Evolutionary conservation across 2,329 filamentous ascomycete genomes (phyloP).

Genomic region (Cadophora gregata): DNA sequence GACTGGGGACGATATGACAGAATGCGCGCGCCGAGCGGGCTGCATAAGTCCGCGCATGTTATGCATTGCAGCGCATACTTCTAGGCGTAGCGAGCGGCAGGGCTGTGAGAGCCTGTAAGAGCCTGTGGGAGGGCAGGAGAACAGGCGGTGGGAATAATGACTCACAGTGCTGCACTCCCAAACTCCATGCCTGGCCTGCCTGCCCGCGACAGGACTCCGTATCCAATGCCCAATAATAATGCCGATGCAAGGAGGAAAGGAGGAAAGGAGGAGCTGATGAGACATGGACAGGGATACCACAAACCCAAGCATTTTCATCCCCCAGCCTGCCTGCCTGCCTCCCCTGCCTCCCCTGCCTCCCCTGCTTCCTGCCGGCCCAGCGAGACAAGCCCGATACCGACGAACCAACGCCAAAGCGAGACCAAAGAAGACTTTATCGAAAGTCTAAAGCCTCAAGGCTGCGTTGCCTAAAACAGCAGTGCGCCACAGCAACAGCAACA

Average conservation of each 20-base stretch:
- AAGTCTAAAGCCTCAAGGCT: neutral
- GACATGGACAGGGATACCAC: constrained; percentile 9
- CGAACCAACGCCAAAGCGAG: neutral
- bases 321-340: neutral
- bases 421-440: neutral
- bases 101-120: neutral
- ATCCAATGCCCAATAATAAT: constrained; percentile 4
- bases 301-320: constrained; percentile 14
- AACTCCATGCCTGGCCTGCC: too few species aligned
- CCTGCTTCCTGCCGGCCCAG: too few species aligned
- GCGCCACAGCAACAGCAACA: neutral
- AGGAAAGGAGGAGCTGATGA: constrained; percentile 1
- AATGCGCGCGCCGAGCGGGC: neutral
- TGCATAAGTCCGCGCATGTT: constrained; percentile 12
- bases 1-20: neutral
- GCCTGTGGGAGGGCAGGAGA: neutral
- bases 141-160: constrained; percentile 3
- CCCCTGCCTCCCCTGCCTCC: too few species aligned
- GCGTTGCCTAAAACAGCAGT: constrained; percentile 8
- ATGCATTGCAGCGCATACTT: constrained; percentile 9
- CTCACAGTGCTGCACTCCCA: too few species aligned
- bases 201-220: too few species aligned
- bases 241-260: constrained; percentile 2
- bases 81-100: neutral
- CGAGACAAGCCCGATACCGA: neutral